These are phyloP conservation scores for Annulohypoxylon truncatum DNA, from an alignment of 2,329 filamentous ascomycete genomes.

Conservation along the genomic window DNA sequence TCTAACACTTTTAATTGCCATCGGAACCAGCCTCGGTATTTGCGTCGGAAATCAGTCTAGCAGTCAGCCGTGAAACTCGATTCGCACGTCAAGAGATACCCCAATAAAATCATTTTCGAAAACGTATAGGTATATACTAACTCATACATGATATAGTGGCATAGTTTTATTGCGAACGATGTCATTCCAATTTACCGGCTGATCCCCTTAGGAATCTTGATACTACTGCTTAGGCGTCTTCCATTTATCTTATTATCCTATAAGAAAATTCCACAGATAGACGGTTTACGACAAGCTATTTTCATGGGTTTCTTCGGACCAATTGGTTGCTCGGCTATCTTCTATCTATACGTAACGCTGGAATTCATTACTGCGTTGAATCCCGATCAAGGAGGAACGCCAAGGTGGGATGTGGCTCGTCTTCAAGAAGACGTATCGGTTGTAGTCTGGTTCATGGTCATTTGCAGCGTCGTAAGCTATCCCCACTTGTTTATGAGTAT, in stretches of 20 bases:
- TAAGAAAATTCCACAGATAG: slow-evolving; percentile 81
- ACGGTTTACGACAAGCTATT: slow-evolving; percentile 76
- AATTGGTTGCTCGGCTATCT: slow-evolving; percentile 89
- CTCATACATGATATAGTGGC: slow-evolving; percentile 63
- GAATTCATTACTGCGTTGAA: slow-evolving; percentile 76
- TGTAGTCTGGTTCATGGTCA: slow-evolving; percentile 86
- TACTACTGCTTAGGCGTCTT: slow-evolving; percentile 80
- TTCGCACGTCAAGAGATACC: background rate
- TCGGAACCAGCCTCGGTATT: background rate
- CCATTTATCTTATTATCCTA: slow-evolving; percentile 81
- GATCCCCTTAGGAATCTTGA: slow-evolving; percentile 76
- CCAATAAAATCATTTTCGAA: no score
- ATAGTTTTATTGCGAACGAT: slow-evolving; percentile 71
- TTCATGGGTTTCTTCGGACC: slow-evolving; percentile 96
- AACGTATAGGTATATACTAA: no score
- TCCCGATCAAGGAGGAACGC: slow-evolving; percentile 62
- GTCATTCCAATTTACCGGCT: slow-evolving; percentile 81
- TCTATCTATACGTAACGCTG: slow-evolving; percentile 84
- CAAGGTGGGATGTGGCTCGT: slow-evolving; percentile 72
- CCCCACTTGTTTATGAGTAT: background rate
- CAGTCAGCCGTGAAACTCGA: background rate
- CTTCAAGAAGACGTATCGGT: slow-evolving; percentile 75
- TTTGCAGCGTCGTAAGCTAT: slow-evolving; percentile 81
- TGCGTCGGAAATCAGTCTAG: background rate
- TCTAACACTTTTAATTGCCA: background rate